Evolutionary conservation across 495 filamentous ascomycete species (phyloP), one percentile per base, ranked within the genome.

Genomic region (Tetracladium setigerum): DNA sequence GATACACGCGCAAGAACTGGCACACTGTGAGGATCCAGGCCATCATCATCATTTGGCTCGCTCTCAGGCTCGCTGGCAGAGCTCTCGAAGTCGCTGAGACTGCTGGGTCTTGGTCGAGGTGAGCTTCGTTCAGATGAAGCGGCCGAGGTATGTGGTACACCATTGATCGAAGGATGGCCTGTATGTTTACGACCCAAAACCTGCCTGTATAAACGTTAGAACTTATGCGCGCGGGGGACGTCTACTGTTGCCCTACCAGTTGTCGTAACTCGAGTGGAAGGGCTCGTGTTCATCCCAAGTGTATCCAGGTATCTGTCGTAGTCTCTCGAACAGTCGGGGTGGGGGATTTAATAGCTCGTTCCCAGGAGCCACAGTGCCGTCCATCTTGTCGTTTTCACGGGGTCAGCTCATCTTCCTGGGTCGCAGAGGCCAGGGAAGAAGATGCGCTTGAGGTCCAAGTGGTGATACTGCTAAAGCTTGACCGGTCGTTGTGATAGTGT

Each of bases 191-290:
- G 65, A 33, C 78, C 78, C 48, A 65, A 74, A 16, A 82, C 70
- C 59, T 79, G 75, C 78, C 56, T 59, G 18, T 30, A 8, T 17
- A 30, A 13, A 16, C 14, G 4, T 49, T 40, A 41, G 8, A 32
- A 51, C 33, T 38, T 31, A 44, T 41, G 24, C 41, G 36, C 38
- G 43, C 46, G 44, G 39, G n/a, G n/a, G n/a, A 40, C 46, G 41
- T 52, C 15, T 41, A 38, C 17, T 37, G 9, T 47, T 31, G 41
- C 37, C 54, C 50, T 65, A 69, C 68, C 86, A 90, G 64, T 84
- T 84, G 56, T 84, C 83, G 63, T 90, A 90, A 50, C 77, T 84
- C n/a, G 85, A 86, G 65, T 88, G 86, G 56, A 84, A 81, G n/a
- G 84, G 83, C 49, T 71, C 72, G 51, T 66, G 65, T 49, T 84